Evolutionary conservation across 2,329 filamentous ascomycete species (phyloP).

Genomic region (Ploettnerulaceae sp.): DNA sequence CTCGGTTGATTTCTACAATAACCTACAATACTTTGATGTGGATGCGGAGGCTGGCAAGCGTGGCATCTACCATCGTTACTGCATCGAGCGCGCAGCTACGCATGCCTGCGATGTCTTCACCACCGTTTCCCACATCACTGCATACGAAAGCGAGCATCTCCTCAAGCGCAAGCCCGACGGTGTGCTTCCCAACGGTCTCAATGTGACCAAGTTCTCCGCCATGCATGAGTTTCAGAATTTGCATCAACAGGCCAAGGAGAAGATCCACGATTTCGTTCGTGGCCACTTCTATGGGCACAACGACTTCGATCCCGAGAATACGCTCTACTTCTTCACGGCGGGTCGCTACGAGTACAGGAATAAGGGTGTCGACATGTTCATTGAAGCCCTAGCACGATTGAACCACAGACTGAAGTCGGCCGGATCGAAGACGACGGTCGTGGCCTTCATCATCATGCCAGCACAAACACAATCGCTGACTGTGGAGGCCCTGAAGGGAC

Average conservation of each 20-base stretch:
- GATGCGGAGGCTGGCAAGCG: conserved; percentile 96
- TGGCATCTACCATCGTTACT: conserved; percentile 97
- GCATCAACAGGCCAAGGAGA: conserved; percentile 93
- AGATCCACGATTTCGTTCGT: conserved; percentile 96
- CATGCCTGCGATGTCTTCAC: conserved; percentile 96
- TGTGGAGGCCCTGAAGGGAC: conserved; percentile 91
- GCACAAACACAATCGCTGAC: conserved; percentile 93
- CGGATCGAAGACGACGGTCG: conserved; percentile 87
- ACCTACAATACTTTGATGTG: conserved; percentile 93
- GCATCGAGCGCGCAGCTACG: conserved; percentile 89
- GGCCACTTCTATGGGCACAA: conserved; percentile 98
- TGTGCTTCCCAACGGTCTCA: conserved; percentile 91
- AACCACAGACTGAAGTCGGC: conserved; percentile 86
- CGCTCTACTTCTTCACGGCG: conserved; percentile 94
- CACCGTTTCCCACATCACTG: conserved; percentile 96
- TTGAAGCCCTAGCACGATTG: conserved; percentile 88
- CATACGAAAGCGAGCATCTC: conserved; percentile 95
- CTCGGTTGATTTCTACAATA: conserved; percentile 99
- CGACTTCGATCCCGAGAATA: conserved; percentile 95
- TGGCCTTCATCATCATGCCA: conserved; percentile 98
- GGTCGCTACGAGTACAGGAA: conserved; percentile 97
- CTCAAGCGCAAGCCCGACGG: conserved; percentile 97
- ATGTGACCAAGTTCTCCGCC: conserved; percentile 97
- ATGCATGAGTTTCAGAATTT: conserved; percentile 99
- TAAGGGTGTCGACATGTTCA: conserved; percentile 99